A percentile compares a stretch with the other conserved stretches of the same genome.
These are phyloP conservation scores for Omphalotus guepiniiformis DNA, from an alignment of 768 basidiomycete species.

Conservation along the genomic window DNA sequence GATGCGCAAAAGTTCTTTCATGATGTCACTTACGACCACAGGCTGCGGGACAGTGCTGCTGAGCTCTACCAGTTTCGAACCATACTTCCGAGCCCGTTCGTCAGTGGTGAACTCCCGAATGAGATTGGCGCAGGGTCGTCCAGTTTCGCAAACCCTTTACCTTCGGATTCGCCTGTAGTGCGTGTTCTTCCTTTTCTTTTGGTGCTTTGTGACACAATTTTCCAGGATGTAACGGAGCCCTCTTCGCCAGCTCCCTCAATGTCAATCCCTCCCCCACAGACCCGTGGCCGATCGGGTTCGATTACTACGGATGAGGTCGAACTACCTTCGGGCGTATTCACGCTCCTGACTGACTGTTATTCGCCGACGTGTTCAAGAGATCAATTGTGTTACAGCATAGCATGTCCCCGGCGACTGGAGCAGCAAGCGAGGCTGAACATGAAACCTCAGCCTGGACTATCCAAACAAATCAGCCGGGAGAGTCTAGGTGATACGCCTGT, in stretches of 20 bases:
- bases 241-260: constrained; percentile 21
- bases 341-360: constrained; percentile 94
- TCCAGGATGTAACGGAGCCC: constrained; percentile 26
- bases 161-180: constrained; percentile 17
- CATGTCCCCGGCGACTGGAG: constrained; percentile 89
- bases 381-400: constrained; percentile 94
- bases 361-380: constrained; percentile 95
- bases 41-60: constrained; percentile 78
- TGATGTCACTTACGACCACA: constrained; percentile 98
- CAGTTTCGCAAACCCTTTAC: constrained; percentile 14
- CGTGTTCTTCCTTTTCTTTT: not conserved
- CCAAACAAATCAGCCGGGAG: constrained; percentile 78
- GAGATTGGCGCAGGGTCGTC: constrained; percentile 18
- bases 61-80: constrained; percentile 95
- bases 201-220: constrained; percentile 4
- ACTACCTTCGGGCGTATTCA: constrained; percentile 92
- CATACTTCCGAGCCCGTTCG: constrained; percentile 78
- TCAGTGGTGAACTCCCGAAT: constrained; percentile 62
- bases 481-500: constrained; percentile 79
- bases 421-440: constrained; percentile 93
- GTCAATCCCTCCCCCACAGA: constrained; percentile 20
- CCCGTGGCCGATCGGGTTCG: constrained; percentile 32
- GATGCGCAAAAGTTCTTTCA: constrained; percentile 99
- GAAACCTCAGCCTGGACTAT: constrained; percentile 87
- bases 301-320: constrained; percentile 56